Base-by-base conservation (phyloP, 2,329 filamentous ascomycete species). In the Knoxdaviesia capensis region DNA sequence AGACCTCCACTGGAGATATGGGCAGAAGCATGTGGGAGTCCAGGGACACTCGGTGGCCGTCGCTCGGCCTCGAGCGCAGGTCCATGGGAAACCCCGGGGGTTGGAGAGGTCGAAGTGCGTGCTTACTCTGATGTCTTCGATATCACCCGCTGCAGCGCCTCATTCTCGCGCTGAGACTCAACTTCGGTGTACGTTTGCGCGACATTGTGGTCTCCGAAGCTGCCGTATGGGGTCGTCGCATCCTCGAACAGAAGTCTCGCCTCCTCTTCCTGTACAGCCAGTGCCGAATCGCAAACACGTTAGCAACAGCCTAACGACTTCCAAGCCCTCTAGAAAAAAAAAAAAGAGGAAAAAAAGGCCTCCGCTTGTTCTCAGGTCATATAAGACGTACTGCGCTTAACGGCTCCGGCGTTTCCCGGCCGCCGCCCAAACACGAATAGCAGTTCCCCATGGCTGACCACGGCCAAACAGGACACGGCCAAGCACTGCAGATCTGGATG, bases 91-190 rank as follows among this genome's bases (percentile, higher is more conserved):
- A 20, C 20, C 20, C 20, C 20, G 2, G 41, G 31, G 6, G 11
- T 5, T 36, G 9, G 11, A 36, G 7, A 34, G 33, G 30, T 11
- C 31, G 10, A 34, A 28, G 31, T 10, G 3, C 5, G 5, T 35
- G 52, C 65, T 48, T 62, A 78, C 74, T 76, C 72, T 39, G 74
- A 76, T 40, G 74, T 78, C 48, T 69, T 69, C 38, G 71, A 69
- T 32, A 78, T 71, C 5, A 79, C 71, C 48, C 69, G 64, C 54
- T 77, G 73, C 41, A 79, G 56, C 44, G 74, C 74, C 55, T 79
- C 75, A 38, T 66, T 71, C 56, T 79, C 74, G 47, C 72, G 64
- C 55, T 77, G 73, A 30, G 67, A 66, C 54, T 79, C 75, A 45
- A 73, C 61, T 7, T 71, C 70, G 49, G 77, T 73, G 51, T 70